Conservation (phyloP, 345 rosid species). For the Linum trigynum region DNA sequence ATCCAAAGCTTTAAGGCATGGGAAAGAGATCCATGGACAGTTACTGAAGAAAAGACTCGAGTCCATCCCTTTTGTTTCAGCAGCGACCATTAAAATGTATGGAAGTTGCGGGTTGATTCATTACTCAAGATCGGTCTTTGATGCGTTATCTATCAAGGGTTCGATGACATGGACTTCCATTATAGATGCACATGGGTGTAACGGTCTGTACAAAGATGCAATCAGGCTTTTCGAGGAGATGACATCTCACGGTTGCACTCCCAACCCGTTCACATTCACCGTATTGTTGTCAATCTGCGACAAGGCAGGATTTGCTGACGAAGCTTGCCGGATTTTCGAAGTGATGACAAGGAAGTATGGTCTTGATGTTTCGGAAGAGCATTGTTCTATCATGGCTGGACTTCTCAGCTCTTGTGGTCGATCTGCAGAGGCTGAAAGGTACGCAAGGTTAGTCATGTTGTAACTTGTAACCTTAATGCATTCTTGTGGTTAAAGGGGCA, state of each 20-base stretch:
- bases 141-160: slow-evolving; percentile 55
- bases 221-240: slow-evolving; percentile 46
- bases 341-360: slow-evolving; percentile 38
- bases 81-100: slow-evolving; percentile 63
- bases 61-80: slow-evolving; percentile 49
- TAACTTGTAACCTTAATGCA: background rate
- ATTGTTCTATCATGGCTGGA: slow-evolving; percentile 29
- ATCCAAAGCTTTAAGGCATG: slow-evolving; percentile 20
- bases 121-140: slow-evolving; percentile 43
- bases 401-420: background rate
- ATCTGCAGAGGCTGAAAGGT: background rate
- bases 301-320: slow-evolving; percentile 60
- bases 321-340: slow-evolving; percentile 45
- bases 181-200: slow-evolving; percentile 52
- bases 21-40: slow-evolving; percentile 6
- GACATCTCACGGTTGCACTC: slow-evolving; percentile 47
- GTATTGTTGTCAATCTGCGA: slow-evolving; percentile 54
- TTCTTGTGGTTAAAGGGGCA: background rate
- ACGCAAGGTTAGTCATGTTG: background rate
- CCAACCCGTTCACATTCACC: slow-evolving; percentile 56
- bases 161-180: slow-evolving; percentile 73
- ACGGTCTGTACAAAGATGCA: slow-evolving; percentile 37
- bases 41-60: slow-evolving; percentile 28
- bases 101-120: slow-evolving; percentile 44
- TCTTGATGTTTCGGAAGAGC: slow-evolving; percentile 39